Evolutionary conservation across 2,329 filamentous ascomycete species (phyloP).

Genomic region (Ascosphaera acerosa): DNA sequence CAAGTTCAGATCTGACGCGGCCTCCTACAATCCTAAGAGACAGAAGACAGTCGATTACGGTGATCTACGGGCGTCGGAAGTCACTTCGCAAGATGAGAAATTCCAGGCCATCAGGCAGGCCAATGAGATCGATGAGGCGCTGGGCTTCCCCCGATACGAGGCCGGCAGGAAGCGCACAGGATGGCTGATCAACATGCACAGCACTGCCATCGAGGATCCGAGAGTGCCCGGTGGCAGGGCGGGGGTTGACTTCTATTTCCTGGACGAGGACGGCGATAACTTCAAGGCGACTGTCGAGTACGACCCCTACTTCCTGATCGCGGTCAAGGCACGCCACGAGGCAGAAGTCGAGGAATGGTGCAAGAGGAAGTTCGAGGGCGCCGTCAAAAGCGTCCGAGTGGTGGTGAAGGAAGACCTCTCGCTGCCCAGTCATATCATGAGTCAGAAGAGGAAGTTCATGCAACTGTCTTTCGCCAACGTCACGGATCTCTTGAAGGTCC

Average conservation of each 20-base stretch:
- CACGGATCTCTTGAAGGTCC: slow-evolving; percentile 56
- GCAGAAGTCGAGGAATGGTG: slow-evolving; percentile 92
- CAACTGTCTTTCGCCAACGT: slow-evolving; percentile 76
- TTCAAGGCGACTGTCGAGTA: slow-evolving; percentile 96
- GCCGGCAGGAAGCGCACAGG: slow-evolving; percentile 62
- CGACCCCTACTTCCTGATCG: slow-evolving; percentile 87
- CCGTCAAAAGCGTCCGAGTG: slow-evolving; percentile 51
- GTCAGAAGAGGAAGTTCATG: slow-evolving; percentile 69
- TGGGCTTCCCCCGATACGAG: slow-evolving; percentile 86
- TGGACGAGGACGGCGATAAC: slow-evolving; percentile 62
- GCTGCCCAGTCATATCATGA: slow-evolving; percentile 88
- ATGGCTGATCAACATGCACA: slow-evolving; percentile 90
- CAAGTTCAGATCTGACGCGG: slow-evolving; percentile 21
- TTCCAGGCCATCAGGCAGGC: slow-evolving; percentile 64
- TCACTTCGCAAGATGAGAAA: slow-evolving; percentile 78
- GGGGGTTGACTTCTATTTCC: slow-evolving; percentile 90
- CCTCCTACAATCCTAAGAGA: slow-evolving; percentile 25
- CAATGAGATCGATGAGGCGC: slow-evolving; percentile 73
- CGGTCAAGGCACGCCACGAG: slow-evolving; percentile 68
- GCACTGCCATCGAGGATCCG: slow-evolving; percentile 64
- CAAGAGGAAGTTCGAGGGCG: slow-evolving; percentile 49
- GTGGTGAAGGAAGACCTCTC: slow-evolving; percentile 81
- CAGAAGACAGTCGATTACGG: slow-evolving; percentile 60
- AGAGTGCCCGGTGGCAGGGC: slow-evolving; percentile 63
- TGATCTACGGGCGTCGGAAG: slow-evolving; percentile 48